Percentiles rank a stretch among this genome's conserved stretches.
Conservation (phyloP, 2,329 filamentous ascomycete genomes). For the Alternaria consortialis region DNA sequence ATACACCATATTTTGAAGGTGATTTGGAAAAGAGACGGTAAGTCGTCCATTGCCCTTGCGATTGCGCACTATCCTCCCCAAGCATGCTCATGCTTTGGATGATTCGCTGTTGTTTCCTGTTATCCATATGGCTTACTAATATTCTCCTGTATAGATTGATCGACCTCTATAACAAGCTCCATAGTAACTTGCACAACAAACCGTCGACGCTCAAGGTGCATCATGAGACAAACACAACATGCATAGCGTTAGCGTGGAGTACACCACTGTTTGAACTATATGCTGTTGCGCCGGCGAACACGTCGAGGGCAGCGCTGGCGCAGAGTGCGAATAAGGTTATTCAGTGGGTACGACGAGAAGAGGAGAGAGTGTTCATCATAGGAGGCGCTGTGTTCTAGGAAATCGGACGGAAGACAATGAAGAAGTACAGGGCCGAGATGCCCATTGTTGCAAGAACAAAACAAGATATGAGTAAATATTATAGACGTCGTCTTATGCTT, state of each 20-base stretch:
- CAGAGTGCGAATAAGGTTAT: constrained; percentile 89
- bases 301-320: constrained; percentile 71
- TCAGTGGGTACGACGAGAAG: constrained; percentile 90
- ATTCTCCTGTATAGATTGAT: constrained; percentile 56
- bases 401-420: not conserved
- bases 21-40: constrained; percentile 70
- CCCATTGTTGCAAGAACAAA: not conserved
- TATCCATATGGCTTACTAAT: not conserved
- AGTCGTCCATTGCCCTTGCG: constrained; percentile 15
- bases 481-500: not conserved
- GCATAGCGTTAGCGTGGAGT: constrained; percentile 86
- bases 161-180: constrained; percentile 84
- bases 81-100: not conserved
- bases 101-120: not conserved
- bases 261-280: constrained; percentile 94
- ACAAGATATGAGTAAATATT: not conserved
- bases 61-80: not conserved
- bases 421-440: not conserved
- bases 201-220: constrained; percentile 87
- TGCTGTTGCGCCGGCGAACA: constrained; percentile 83
- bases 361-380: constrained; percentile 95
- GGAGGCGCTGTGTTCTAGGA: constrained; percentile 81
- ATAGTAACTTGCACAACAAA: constrained; percentile 84
- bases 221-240: constrained; percentile 75
- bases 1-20: constrained; percentile 71